Conservation (phyloP, 2,329 filamentous ascomycete species). For the Pseudogymnoascus sp. region DNA sequence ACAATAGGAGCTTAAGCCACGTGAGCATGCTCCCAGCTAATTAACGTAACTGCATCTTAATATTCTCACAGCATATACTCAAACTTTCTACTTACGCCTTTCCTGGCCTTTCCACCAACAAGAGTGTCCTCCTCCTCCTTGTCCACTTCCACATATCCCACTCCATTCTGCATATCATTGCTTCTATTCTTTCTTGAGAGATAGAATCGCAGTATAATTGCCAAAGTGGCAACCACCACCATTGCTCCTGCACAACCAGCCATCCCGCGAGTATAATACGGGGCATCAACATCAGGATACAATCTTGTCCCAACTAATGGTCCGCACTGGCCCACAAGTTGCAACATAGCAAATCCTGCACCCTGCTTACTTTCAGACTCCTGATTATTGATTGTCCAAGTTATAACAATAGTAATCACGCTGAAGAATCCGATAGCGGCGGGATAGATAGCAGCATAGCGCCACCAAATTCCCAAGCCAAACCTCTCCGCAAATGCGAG, state of each 20-base stretch:
- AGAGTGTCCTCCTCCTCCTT: conserved; percentile 2
- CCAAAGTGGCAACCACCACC: conserved; percentile 37
- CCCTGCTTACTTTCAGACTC: conserved; percentile 60
- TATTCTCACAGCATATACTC: conserved; percentile 5
- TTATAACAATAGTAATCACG: conserved; percentile 74
- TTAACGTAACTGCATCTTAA: not conserved
- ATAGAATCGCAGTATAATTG: conserved; percentile 32
- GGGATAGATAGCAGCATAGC: conserved; percentile 72
- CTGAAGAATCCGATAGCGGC: conserved; percentile 75
- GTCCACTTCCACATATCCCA: not conserved
- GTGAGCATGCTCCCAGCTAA: not conserved
- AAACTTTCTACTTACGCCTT: not conserved
- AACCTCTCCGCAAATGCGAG: conserved; percentile 51
- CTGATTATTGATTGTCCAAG: conserved; percentile 87
- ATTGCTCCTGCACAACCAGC: conserved; percentile 42
- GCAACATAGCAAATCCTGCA: conserved; percentile 70
- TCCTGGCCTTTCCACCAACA: not conserved
- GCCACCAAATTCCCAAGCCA: conserved; percentile 37
- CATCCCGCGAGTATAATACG: conserved; percentile 43
- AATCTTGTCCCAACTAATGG: conserved; percentile 42
- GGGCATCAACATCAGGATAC: conserved; percentile 43
- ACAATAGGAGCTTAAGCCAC: not conserved
- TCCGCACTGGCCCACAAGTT: conserved; percentile 52
- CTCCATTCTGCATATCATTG: not conserved
- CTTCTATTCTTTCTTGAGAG: conserved; percentile 20